Conservation (phyloP, 2,329 filamentous ascomycete species). For the Aureobasidium zeae region DNA sequence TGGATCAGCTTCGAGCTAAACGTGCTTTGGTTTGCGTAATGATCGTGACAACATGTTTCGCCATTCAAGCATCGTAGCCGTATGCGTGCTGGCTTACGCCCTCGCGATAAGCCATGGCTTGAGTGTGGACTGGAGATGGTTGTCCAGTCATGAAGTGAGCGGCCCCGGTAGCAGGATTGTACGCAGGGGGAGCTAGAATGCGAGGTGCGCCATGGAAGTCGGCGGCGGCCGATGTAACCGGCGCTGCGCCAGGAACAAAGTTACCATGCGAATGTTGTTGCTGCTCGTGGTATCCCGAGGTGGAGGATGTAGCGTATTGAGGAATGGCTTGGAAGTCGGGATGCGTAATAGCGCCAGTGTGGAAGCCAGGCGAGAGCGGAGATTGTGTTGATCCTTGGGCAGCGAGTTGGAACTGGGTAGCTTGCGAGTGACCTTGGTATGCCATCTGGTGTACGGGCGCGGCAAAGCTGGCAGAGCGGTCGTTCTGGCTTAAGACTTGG, state of each 20-base stretch:
- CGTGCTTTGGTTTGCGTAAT: no score
- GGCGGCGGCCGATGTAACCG: background rate
- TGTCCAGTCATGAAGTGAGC: conserved; percentile 13
- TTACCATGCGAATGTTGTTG: background rate
- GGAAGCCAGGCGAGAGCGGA: conserved; percentile 1
- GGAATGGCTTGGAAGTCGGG: conserved; percentile 12
- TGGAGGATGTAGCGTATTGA: conserved; percentile 3
- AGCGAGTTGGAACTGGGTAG: conserved; percentile 10
- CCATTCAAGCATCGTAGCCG: conserved; percentile 10
- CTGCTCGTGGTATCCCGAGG: conserved; percentile 6
- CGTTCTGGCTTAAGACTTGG: conserved; percentile 3
- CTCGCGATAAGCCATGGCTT: conserved; percentile 9
- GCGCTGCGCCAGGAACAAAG: background rate
- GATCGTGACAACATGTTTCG: no score
- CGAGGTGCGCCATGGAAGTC: conserved; percentile 5
- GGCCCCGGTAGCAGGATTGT: conserved; percentile 1
- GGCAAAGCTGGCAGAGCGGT: conserved; percentile 3
- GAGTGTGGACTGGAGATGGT: background rate
- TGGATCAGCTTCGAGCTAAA: no score
- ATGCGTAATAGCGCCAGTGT: conserved; percentile 6
- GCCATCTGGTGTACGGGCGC: conserved; percentile 3
- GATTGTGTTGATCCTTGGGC: background rate
- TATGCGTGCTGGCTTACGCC: conserved; percentile 4
- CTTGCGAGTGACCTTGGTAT: conserved; percentile 9
- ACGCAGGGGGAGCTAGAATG: conserved; percentile 9